A percentile compares a stretch with the other conserved stretches of the same genome.
phyloP scores from a whole-genome alignment of 371 early-diverging fungal species.

The Mucor velutinosus region DNA sequence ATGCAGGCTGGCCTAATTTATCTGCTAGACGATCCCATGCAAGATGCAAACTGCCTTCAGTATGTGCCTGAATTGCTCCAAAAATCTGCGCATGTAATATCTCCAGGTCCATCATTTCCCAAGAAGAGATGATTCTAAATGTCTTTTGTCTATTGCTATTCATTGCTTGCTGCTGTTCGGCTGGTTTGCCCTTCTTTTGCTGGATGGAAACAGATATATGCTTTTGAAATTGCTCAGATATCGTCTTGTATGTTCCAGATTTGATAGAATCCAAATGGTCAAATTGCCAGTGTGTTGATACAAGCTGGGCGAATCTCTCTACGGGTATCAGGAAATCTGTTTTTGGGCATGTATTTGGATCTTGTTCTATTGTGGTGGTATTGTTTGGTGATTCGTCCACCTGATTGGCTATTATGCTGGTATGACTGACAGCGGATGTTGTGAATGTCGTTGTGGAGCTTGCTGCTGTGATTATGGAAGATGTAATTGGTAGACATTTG shows the following conservation, averaged over 20 bases:
- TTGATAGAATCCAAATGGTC: conserved; percentile 45
- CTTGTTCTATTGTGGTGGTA: neutral
- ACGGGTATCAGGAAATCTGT: conserved; percentile 17
- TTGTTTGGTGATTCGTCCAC: neutral
- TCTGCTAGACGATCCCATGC: conserved; percentile 43
- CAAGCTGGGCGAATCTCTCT: conserved; percentile 42
- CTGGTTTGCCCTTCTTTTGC: neutral
- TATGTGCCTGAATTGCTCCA: conserved; percentile 48
- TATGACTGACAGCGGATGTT: neutral
- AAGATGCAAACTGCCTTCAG: conserved; percentile 38
- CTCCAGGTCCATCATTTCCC: conserved; percentile 39
- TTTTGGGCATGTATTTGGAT: conserved; percentile 5
- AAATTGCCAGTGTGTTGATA: conserved; percentile 48
- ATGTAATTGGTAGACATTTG: conserved; percentile 11
- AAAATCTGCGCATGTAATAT: conserved; percentile 46
- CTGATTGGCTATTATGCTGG: neutral
- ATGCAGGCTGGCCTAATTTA: conserved; percentile 33
- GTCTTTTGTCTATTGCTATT: conserved; percentile 12
- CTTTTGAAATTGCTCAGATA: conserved; percentile 34
- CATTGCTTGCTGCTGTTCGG: neutral
- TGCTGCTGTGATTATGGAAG: neutral
- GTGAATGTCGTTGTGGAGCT: neutral
- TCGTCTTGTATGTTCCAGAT: conserved; percentile 31
- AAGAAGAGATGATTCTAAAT: conserved; percentile 4
- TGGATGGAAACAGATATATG: conserved; percentile 33